These are phyloP conservation scores for Colletotrichum sp. DNA, from an alignment of 2,329 filamentous ascomycete species.

Conservation along the genomic window DNA sequence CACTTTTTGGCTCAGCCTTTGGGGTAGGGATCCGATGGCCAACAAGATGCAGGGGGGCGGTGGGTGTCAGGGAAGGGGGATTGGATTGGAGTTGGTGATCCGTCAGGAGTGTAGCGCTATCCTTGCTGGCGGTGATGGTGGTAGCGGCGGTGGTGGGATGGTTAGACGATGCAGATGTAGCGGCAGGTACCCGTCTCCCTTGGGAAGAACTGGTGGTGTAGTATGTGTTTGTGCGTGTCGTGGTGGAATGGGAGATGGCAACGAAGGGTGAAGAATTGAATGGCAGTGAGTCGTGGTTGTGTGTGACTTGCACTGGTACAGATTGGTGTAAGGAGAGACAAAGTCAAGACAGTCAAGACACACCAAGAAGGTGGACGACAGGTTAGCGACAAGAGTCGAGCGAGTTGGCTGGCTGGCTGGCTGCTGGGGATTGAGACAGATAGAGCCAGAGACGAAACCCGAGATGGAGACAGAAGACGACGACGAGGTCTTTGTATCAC, in stretches of 20 bases:
- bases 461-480: neutral
- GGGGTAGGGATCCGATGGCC: conserved; percentile 18
- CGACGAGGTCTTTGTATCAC: conserved; percentile 9
- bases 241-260: neutral
- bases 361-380: neutral
- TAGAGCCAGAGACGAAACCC: neutral
- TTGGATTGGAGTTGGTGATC: conserved; percentile 17
- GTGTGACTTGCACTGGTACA: neutral
- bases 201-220: neutral
- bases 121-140: neutral
- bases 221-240: neutral
- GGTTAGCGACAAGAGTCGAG: neutral
- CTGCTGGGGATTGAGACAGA: neutral
- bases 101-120: conserved; percentile 6
- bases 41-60: conserved; percentile 6
- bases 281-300: neutral
- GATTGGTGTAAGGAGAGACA: conserved; percentile 6
- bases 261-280: neutral
- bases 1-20: conserved; percentile 17
- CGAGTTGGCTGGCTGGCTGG: neutral
- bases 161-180: neutral
- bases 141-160: neutral
- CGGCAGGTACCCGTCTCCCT: neutral
- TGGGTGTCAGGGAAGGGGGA: neutral
- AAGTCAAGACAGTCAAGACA: conserved; percentile 2